phyloP scores from a whole-genome alignment of 352 stramenopile genomes.

The Phytophthora hibernalis region DNA sequence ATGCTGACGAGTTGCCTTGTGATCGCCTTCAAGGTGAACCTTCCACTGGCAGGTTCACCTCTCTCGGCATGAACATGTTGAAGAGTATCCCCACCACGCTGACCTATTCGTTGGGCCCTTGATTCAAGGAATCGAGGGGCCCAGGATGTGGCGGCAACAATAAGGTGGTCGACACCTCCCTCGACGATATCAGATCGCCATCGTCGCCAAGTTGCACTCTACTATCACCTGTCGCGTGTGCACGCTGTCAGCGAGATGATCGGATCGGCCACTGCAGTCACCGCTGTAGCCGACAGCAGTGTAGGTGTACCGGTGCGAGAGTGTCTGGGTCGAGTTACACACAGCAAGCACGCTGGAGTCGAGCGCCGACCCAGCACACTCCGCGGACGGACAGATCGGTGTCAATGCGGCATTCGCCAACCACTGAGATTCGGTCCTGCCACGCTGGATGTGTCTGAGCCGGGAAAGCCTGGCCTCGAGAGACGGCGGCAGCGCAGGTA shows the following conservation, averaged over 20 bases:
- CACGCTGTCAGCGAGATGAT: background rate
- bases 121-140: constrained; percentile 24
- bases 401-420: background rate
- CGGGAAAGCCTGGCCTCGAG: constrained; percentile 13
- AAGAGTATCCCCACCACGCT: background rate
- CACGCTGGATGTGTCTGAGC: constrained; percentile 34
- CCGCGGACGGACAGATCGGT: too few species aligned
- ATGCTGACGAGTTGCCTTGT: background rate
- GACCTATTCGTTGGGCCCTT: background rate
- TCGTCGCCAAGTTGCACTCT: constrained; percentile 23
- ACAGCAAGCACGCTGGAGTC: background rate
- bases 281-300: background rate
- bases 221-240: too few species aligned
- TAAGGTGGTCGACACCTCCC: constrained; percentile 17
- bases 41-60: constrained; percentile 24
- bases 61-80: background rate
- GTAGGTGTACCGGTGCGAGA: too few species aligned
- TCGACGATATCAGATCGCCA: constrained; percentile 31
- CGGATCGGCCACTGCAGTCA: background rate
- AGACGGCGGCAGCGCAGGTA: constrained; percentile 2
- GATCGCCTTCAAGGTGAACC: constrained; percentile 11
- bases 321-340: constrained; percentile 1
- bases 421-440: constrained; percentile 13
- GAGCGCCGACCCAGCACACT: too few species aligned
- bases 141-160: constrained; percentile 19